Evolutionary conservation across 2,329 filamentous ascomycete species (phyloP).

Genomic region (Fusarium pilosicola): DNA sequence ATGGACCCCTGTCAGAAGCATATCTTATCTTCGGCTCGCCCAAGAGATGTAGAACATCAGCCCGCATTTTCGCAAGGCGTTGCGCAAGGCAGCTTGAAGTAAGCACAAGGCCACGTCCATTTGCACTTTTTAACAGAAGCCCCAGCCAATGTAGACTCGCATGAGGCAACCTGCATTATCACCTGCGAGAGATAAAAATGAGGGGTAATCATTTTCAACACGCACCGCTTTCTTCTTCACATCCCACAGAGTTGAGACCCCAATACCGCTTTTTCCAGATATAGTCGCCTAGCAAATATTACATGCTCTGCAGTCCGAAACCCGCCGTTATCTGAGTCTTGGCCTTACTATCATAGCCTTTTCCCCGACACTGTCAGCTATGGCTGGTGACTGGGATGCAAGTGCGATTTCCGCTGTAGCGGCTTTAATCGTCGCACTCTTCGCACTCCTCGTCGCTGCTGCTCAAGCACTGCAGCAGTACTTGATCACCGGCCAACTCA

Average conservation of each 20-base stretch:
- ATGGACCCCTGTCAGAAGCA: background rate
- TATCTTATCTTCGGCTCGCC: background rate
- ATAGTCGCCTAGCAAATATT: no score
- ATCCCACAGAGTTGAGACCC: no score
- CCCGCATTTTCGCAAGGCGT: background rate
- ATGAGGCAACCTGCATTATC: background rate
- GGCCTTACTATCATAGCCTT: rapidly evolving
- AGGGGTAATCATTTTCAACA: background rate
- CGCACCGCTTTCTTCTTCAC: rapidly evolving
- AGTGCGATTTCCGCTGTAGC: background rate
- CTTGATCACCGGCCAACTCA: background rate
- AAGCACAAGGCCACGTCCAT: background rate
- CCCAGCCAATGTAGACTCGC: background rate
- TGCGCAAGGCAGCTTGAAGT: background rate
- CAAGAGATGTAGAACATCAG: background rate
- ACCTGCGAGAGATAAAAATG: background rate
- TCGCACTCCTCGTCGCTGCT: background rate
- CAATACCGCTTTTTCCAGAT: no score
- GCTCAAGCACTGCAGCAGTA: background rate
- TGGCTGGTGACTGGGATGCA: background rate
- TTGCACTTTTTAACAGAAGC: background rate
- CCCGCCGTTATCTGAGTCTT: rapidly evolving
- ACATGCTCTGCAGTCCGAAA: no score
- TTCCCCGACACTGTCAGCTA: background rate
- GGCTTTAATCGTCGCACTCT: background rate